These are phyloP conservation scores for Streptanthus diversifolius DNA, from an alignment of 345 rosid genomes.

Conservation along the genomic window DNA sequence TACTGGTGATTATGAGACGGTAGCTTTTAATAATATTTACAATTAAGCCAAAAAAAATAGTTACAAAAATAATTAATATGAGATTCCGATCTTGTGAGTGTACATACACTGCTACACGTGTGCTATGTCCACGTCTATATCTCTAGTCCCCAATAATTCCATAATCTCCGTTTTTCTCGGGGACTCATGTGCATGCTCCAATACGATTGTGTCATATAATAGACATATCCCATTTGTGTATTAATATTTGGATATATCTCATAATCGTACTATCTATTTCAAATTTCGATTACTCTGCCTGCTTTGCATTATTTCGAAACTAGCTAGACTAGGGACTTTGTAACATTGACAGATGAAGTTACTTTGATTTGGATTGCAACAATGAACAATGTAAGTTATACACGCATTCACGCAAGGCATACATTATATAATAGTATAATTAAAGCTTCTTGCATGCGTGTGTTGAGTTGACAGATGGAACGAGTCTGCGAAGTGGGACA, in stretches of 20 bases:
- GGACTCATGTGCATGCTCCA: constrained; percentile 33
- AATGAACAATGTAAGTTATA: background rate
- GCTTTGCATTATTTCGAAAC: constrained; percentile 23
- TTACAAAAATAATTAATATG: background rate
- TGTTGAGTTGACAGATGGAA: constrained; percentile 25
- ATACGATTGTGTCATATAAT: constrained; percentile 12
- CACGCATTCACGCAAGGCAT: constrained; percentile 9
- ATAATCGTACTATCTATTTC: background rate
- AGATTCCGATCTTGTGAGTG: constrained; percentile 17
- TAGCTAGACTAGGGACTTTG: constrained; percentile 28
- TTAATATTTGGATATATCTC: background rate
- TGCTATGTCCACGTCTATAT: constrained; percentile 15
- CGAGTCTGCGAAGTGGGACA: constrained; percentile 24
- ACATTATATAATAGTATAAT: background rate
- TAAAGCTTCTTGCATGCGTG: constrained; percentile 24
- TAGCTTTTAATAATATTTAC: no score
- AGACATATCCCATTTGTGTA: constrained; percentile 6
- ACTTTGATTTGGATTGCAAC: constrained; percentile 12
- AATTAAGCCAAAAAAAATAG: no score
- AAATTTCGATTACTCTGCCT: background rate
- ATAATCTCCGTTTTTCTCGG: constrained; percentile 34
- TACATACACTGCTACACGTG: constrained; percentile 39
- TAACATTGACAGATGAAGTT: constrained; percentile 26
- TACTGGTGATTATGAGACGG: no score
- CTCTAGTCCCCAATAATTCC: constrained; percentile 3